phyloP scores from a whole-genome alignment of 2,329 filamentous ascomycete genomes.

The Blastomyces silverae region DNA sequence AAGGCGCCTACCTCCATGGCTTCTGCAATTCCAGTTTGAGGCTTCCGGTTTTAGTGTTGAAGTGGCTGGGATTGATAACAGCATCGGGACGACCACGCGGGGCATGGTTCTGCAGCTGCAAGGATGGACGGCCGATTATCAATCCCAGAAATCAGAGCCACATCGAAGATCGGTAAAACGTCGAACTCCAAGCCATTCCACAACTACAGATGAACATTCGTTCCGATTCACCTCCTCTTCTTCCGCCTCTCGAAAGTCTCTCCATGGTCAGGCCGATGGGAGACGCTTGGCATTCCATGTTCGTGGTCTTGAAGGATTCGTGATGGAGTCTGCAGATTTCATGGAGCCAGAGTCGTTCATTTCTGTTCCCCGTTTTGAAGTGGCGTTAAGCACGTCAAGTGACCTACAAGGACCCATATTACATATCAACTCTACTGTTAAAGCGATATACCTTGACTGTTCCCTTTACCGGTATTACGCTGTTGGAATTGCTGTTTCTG shows the following conservation, averaged over 20 bases:
- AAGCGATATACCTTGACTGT: conserved; percentile 75
- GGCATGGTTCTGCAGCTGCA: conserved; percentile 83
- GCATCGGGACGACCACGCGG: conserved; percentile 72
- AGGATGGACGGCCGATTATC: conserved; percentile 82
- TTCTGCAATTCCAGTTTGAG: conserved; percentile 75
- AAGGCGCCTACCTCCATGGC: conserved; percentile 72
- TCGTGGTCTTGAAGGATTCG: conserved; percentile 78
- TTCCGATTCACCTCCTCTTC: conserved; percentile 47
- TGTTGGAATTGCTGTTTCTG: conserved; percentile 70
- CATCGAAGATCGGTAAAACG: conserved; percentile 50
- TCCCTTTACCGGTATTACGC: conserved; percentile 92
- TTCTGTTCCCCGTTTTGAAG: conserved; percentile 76
- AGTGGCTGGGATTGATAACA: conserved; percentile 77
- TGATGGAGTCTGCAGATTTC: conserved; percentile 78
- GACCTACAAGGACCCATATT: conserved; percentile 83
- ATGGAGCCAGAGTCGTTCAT: conserved; percentile 82
- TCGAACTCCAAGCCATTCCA: conserved; percentile 65
- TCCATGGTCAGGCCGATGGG: conserved; percentile 58
- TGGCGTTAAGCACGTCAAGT: conserved; percentile 75
- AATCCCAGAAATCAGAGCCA: conserved; percentile 67
- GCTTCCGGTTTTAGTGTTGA: conserved; percentile 86
- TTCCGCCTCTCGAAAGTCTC: conserved; percentile 32
- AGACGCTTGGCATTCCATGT: conserved; percentile 73
- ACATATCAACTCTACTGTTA: conserved; percentile 74
- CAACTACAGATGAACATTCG: conserved; percentile 57